Conservation (phyloP, 495 filamentous ascomycete species). For the Penicillium flavigenum region DNA sequence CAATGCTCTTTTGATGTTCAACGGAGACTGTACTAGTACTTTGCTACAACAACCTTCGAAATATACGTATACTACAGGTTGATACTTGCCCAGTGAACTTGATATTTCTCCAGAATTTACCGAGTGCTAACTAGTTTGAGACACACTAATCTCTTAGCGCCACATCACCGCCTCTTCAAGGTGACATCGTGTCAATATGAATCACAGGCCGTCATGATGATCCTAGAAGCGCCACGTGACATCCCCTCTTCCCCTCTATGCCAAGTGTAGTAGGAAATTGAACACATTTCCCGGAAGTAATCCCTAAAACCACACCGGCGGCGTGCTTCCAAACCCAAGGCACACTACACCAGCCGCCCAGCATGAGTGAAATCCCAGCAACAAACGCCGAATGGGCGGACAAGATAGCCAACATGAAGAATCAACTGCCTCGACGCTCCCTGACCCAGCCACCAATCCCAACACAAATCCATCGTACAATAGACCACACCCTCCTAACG, state of each 20-base stretch:
- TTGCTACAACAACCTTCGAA: not conserved
- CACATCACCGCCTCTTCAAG: constrained; percentile 7
- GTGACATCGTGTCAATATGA: constrained; percentile 21
- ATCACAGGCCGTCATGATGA: constrained; percentile 26
- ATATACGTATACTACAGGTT: not conserved
- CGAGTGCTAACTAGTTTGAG: not conserved
- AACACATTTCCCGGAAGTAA: not conserved
- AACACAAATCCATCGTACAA: constrained; percentile 37
- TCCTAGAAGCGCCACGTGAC: constrained; percentile 30
- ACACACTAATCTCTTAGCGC: constrained; percentile 3
- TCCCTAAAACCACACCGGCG: not conserved
- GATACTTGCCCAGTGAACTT: not conserved
- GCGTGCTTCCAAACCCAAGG: not conserved
- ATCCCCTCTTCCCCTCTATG: constrained; percentile 23
- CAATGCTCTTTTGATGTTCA: constrained; percentile 4
- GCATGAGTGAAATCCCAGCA: constrained; percentile 31
- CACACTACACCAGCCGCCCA: constrained; percentile 16
- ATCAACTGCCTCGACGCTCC: constrained; percentile 26
- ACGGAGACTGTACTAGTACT: not conserved
- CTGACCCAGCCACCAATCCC: constrained; percentile 27
- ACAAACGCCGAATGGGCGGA: constrained; percentile 41
- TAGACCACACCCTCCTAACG: constrained; percentile 68
- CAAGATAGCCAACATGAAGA: constrained; percentile 29
- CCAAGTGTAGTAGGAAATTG: not conserved
- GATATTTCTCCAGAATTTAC: not conserved